These are phyloP conservation scores for Chrysochromulina parva DNA, from an alignment of 78 protist genomes.

Conservation along the genomic window DNA sequence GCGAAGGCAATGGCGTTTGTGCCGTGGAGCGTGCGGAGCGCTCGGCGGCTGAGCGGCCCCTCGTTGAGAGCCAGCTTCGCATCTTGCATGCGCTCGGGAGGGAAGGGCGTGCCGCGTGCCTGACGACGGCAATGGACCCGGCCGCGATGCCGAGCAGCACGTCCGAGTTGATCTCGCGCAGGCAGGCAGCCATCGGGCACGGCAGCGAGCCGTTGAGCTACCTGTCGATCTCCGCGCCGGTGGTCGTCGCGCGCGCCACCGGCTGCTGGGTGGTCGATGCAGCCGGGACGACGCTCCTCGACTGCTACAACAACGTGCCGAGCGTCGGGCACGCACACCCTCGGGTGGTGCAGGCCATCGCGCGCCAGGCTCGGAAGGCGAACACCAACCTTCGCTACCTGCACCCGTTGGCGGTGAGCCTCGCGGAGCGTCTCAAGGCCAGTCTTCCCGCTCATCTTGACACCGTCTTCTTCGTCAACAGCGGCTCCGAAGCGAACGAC, in stretches of 20 bases:
- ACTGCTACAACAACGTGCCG: conserved; percentile 65
- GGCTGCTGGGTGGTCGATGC: conserved; percentile 38
- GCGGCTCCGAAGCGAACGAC: conserved; percentile 89
- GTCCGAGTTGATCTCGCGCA: no score
- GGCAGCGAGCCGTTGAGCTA: no score
- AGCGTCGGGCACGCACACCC: conserved; percentile 80
- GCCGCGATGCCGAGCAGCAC: no score
- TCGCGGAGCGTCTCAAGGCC: conserved; percentile 29
- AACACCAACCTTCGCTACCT: conserved; percentile 76
- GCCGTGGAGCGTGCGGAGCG: no score
- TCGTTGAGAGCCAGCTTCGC: no score
- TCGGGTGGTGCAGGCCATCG: conserved; percentile 49
- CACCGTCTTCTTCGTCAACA: conserved; percentile 69
- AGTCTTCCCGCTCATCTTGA: conserved; percentile 52
- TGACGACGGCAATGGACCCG: no score
- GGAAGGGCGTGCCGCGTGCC: no score
- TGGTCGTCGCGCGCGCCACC: neutral
- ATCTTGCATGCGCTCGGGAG: no score
- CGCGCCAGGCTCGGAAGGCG: conserved; percentile 39
- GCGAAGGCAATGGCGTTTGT: no score
- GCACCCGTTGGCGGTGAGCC: conserved; percentile 28
- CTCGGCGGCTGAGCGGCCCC: no score
- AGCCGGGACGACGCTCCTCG: conserved; percentile 54
- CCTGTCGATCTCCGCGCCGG: neutral
- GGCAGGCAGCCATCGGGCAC: no score